phyloP scores from a whole-genome alignment of 176 grass and related monocot species.

The Oropetium thomaeum region DNA sequence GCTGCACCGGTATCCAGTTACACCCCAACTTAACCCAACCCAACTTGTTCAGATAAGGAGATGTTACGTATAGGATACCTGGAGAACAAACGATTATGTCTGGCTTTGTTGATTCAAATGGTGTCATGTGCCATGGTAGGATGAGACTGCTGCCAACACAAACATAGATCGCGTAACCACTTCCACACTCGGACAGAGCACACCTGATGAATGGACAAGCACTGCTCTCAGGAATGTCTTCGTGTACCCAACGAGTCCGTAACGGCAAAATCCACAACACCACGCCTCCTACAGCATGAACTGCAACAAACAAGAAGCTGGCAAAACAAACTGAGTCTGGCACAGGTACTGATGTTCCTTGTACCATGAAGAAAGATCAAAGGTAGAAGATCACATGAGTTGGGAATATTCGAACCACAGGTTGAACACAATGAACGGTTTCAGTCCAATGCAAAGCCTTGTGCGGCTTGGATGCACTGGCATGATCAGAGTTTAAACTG shows the following conservation, averaged over 20 bases:
- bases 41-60: not conserved
- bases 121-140: not conserved
- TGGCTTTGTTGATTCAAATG: conserved; percentile 5
- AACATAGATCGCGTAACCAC: not conserved
- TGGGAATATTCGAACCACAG: no score
- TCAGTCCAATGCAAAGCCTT: no score
- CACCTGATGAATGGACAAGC: conserved; percentile 13
- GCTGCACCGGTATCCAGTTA: no score
- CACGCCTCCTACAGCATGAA: not conserved
- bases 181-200: not conserved
- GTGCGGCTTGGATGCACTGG: no score
- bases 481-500: no score
- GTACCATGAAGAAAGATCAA: not conserved
- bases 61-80: not conserved
- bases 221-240: not conserved
- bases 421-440: no score
- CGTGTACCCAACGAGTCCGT: not conserved
- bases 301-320: not conserved
- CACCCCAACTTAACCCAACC: not conserved
- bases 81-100: not conserved
- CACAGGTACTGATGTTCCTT: not conserved
- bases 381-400: no score
- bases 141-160: not conserved
- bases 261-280: not conserved
- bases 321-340: not conserved